phyloP scores from a whole-genome alignment of 2,329 filamentous ascomycete genomes.

The Fusarium sp. region DNA sequence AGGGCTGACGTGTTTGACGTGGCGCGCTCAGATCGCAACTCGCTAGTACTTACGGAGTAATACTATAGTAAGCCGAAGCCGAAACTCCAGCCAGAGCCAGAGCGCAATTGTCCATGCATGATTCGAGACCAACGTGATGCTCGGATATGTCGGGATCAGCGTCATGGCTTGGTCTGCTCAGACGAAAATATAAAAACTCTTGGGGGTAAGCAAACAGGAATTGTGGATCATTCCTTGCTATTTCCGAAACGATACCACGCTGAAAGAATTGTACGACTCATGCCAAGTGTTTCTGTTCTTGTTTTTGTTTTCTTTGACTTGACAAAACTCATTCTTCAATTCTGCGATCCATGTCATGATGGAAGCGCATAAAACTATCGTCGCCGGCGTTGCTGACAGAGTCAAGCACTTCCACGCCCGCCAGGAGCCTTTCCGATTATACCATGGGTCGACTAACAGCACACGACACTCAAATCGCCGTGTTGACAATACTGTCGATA shows the following conservation, averaged over 20 bases:
- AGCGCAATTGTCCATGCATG: conserved; percentile 22
- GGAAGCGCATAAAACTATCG: conserved; percentile 62
- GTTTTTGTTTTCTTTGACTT: not conserved
- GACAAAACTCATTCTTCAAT: not conserved
- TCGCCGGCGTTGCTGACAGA: conserved; percentile 59
- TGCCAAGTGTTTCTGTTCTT: conserved; percentile 16
- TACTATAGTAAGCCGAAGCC: conserved; percentile 8
- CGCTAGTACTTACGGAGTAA: too few relatives aligned
- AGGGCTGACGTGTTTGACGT: conserved; percentile 45
- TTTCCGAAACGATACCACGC: conserved; percentile 35
- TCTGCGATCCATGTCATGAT: conserved; percentile 36
- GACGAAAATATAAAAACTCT: conserved; percentile 13
- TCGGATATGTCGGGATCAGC: conserved; percentile 38
- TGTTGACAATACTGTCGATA: conserved; percentile 73
- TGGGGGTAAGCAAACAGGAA: conserved; percentile 21
- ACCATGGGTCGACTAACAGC: conserved; percentile 82
- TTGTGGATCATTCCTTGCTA: conserved; percentile 36
- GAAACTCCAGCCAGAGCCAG: too few relatives aligned
- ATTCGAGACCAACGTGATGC: conserved; percentile 7
- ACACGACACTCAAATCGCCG: conserved; percentile 70
- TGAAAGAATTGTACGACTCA: conserved; percentile 21
- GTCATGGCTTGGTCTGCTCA: conserved; percentile 19
- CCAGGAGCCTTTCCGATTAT: conserved; percentile 75
- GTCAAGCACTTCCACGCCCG: conserved; percentile 60
- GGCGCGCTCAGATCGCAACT: conserved; percentile 13